Percentiles rank a stretch among this genome's conserved stretches.
These are phyloP conservation scores for Daldinia loculata DNA, from an alignment of 495 filamentous ascomycete species.

Conservation along the genomic window DNA sequence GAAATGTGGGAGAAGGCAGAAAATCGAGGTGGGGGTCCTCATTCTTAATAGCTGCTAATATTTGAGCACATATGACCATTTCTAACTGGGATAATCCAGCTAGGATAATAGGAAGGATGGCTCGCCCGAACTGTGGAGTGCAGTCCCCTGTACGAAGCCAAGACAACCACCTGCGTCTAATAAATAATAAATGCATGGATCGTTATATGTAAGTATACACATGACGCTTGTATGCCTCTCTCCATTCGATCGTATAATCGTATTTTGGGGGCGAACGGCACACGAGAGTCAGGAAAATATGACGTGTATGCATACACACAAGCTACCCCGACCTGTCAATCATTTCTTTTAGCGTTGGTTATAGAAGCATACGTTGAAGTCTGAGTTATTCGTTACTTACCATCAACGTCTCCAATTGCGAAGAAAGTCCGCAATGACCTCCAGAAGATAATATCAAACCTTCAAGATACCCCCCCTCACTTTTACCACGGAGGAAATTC, in stretches of 20 bases:
- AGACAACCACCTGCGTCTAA: slow-evolving; percentile 39
- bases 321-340: background rate
- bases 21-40: slow-evolving; percentile 29
- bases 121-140: slow-evolving; percentile 38
- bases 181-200: slow-evolving; percentile 40
- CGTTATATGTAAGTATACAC: slow-evolving; percentile 30
- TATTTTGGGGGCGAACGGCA: slow-evolving; percentile 4
- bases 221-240: slow-evolving; percentile 5
- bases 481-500: background rate
- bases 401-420: slow-evolving; percentile 1
- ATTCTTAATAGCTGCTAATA: slow-evolving; percentile 13
- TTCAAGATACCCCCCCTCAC: slow-evolving; percentile 1
- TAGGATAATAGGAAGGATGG: slow-evolving; percentile 17
- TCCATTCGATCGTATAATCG: slow-evolving; percentile 6
- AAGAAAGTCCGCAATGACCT: background rate
- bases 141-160: slow-evolving; percentile 33
- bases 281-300: slow-evolving; percentile 20
- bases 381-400: slow-evolving; percentile 7
- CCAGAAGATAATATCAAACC: slow-evolving; percentile 3
- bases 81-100: slow-evolving; percentile 3
- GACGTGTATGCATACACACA: background rate
- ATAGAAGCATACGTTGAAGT: background rate
- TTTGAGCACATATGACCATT: slow-evolving; percentile 1
- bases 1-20: slow-evolving; percentile 10
- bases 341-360: background rate